Conservation (phyloP, 768 basidiomycete genomes). For the Tricholoma flavovirens region DNA sequence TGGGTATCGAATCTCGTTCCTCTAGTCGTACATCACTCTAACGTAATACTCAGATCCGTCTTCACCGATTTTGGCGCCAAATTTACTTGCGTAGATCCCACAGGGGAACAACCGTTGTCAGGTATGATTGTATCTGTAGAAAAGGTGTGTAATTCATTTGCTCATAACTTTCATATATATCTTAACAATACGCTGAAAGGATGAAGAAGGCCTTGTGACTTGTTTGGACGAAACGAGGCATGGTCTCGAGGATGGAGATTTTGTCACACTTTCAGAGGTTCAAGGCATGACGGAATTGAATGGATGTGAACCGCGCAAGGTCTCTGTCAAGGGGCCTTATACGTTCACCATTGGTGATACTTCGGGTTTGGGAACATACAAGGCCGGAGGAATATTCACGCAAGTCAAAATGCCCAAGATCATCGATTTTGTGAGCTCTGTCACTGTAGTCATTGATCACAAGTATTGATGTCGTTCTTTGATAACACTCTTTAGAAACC, state of each 20-base stretch:
- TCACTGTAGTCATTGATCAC: not conserved
- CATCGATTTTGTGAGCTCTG: slow-evolving; percentile 73
- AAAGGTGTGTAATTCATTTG: slow-evolving; percentile 56
- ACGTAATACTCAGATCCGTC: slow-evolving; percentile 52
- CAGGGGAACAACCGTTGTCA: slow-evolving; percentile 88
- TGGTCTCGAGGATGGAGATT: slow-evolving; percentile 98
- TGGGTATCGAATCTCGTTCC: slow-evolving; percentile 48
- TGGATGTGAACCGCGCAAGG: slow-evolving; percentile 84
- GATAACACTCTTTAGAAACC: slow-evolving; percentile 63
- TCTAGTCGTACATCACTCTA: not conserved
- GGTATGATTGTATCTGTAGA: slow-evolving; percentile 97
- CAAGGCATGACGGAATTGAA: slow-evolving; percentile 93
- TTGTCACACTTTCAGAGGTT: slow-evolving; percentile 93
- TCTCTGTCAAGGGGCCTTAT: slow-evolving; percentile 94
- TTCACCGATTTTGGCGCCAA: slow-evolving; percentile 97
- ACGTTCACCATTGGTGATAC: slow-evolving; percentile 97
- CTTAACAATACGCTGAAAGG: slow-evolving; percentile 36
- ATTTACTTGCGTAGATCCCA: slow-evolving; percentile 95
- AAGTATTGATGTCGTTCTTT: not conserved
- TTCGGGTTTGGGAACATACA: slow-evolving; percentile 67
- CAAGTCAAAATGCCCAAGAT: slow-evolving; percentile 99
- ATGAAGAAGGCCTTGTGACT: slow-evolving; percentile 86
- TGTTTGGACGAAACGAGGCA: slow-evolving; percentile 96
- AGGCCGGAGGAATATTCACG: slow-evolving; percentile 88
- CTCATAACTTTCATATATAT: not conserved